These are phyloP conservation scores for Solanum tacnaense DNA, from an alignment of 257 asterid species.

Conservation along the genomic window DNA sequence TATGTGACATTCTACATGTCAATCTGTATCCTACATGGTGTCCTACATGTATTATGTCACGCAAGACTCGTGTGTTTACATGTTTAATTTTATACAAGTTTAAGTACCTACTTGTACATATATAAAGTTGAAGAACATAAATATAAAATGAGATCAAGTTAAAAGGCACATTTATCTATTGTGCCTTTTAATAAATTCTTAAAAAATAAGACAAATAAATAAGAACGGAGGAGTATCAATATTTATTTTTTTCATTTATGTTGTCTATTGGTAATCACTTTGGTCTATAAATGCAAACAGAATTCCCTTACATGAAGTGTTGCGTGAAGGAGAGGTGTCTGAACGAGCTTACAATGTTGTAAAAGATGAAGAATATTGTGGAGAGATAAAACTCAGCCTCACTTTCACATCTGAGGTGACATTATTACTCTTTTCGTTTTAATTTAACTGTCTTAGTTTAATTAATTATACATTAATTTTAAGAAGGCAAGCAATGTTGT, in stretches of 20 bases:
- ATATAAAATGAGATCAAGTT: not conserved
- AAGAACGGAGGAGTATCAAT: not conserved
- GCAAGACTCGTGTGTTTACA: not conserved
- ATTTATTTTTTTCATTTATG: not conserved
- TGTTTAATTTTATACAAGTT: too few relatives aligned
- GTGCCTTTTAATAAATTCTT: too few relatives aligned
- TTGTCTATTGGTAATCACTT: not conserved
- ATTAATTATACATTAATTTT: not conserved
- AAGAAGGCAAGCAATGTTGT: not conserved
- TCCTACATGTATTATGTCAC: not conserved
- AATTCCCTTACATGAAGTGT: constrained; percentile 36
- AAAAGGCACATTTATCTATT: too few relatives aligned
- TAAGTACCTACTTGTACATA: not conserved
- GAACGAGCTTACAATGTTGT: constrained; percentile 44
- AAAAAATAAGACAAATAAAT: not conserved
- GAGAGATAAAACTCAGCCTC: constrained; percentile 74
- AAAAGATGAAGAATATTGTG: constrained; percentile 52
- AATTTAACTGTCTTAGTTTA: not conserved
- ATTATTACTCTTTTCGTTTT: not conserved
- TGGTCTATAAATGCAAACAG: constrained; percentile 13
- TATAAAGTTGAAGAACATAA: not conserved
- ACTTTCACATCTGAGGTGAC: constrained; percentile 51
- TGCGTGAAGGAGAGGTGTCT: constrained; percentile 31
- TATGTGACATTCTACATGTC: not conserved
- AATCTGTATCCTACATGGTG: not conserved